Evolutionary conservation across 768 basidiomycete genomes (phyloP), one percentile per base, ranked within the genome.

Genomic region (Podaxis rugospora): DNA sequence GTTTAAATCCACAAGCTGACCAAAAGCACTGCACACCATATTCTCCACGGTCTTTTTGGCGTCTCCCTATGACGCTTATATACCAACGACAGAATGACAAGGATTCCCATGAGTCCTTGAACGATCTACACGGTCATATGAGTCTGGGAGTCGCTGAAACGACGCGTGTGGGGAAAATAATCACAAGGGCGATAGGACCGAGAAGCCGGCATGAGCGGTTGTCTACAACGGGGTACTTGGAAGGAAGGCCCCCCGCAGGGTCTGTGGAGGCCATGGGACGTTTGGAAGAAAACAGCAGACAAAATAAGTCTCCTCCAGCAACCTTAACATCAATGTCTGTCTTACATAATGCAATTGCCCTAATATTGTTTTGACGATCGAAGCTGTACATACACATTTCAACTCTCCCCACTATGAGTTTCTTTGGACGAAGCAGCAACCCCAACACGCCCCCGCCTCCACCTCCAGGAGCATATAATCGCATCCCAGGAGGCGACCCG

Each of bases 11-110:
- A 40, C 32, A 10, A 11, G 40, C 50, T 52, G 47, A 28, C 57
- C 28, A 35, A 39, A 42, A 65, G 42, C 52, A 44, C 61, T 64
- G 69, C 84, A 61, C 66, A 90, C 93, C 96, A 98, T 75, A 97
- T 96, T 66, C 82, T 80, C 96, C 96, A 98, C 18, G 88, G 90
- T 28, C 96, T 84, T 70, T 87, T 92, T 14, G 87, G 87, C 27
- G 81, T 78, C 75, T 98, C 96, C 65, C 91, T 78, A 59, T 95
- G 90, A 59, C 96, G 80, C 71, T 98, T 98, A 69, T 87, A 87
- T 4, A 98, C 82, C 51, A 98, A 78, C 2, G 93, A 93, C 16
- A 87, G 78, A 35, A 98, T 80, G n/a, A 96, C 95, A 32, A 98
- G 75, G 16, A 94, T 72, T n/a, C 94, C 96, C 88, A 98, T 88